Evolutionary conservation across 179 eudicot species (phyloP).

Genomic region (Beta lomatogona): DNA sequence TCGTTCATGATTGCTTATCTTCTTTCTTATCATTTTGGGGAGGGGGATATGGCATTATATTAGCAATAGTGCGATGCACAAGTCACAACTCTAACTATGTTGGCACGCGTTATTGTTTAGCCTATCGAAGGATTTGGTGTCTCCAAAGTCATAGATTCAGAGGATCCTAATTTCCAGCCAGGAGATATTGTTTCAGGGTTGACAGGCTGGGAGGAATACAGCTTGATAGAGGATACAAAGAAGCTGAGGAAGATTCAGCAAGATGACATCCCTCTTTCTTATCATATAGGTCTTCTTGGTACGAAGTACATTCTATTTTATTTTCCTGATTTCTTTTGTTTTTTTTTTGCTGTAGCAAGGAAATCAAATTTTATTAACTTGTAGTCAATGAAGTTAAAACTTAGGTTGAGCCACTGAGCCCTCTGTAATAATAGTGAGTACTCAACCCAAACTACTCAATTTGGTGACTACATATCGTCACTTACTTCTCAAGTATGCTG

Average conservation of each 20-base stretch:
- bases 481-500: not conserved
- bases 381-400: too few species aligned
- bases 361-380: not conserved
- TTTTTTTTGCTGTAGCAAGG: not conserved
- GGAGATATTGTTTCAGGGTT: slow-evolving; percentile 79
- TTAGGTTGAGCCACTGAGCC: not conserved
- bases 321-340: not conserved
- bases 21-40: not conserved
- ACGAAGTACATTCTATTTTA: slow-evolving; percentile 13
- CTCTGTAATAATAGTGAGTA: not conserved
- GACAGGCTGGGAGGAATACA: slow-evolving; percentile 92
- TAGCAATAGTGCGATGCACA: not conserved
- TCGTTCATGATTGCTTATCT: not conserved
- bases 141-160: slow-evolving; percentile 72
- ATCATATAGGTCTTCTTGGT: slow-evolving; percentile 72
- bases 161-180: slow-evolving; percentile 63
- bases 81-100: not conserved
- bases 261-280: slow-evolving; percentile 56
- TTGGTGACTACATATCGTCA: not conserved
- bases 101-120: slow-evolving; percentile 23
- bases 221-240: slow-evolving; percentile 45
- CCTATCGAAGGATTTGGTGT: slow-evolving; percentile 87
- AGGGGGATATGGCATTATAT: not conserved
- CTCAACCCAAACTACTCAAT: not conserved
- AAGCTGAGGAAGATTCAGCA: slow-evolving; percentile 56